These are phyloP conservation scores for Botryotinia narcissicola DNA, from an alignment of 2,329 filamentous ascomycete species.

Conservation along the genomic window DNA sequence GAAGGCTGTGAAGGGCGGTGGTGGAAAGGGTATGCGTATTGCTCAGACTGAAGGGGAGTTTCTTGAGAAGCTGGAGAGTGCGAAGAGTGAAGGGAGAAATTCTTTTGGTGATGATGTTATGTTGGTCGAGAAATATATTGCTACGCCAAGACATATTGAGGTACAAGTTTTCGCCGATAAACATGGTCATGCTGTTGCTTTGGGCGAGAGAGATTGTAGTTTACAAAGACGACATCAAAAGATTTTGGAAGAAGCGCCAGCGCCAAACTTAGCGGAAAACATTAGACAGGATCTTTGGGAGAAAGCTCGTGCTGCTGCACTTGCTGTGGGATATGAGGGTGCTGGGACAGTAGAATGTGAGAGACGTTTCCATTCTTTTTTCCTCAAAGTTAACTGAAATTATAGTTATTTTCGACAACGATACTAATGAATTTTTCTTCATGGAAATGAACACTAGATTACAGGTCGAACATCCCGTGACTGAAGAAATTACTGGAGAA, in stretches of 20 bases:
- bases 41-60: slow-evolving; percentile 69
- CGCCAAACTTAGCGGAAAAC: slow-evolving; percentile 60
- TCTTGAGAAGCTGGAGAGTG: slow-evolving; percentile 64
- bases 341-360: slow-evolving; percentile 87
- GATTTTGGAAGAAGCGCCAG: slow-evolving; percentile 85
- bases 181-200: slow-evolving; percentile 73
- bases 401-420: slow-evolving; percentile 81
- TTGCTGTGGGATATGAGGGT: slow-evolving; percentile 82
- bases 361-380: slow-evolving; percentile 28
- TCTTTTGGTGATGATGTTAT: slow-evolving; percentile 84
- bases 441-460: slow-evolving; percentile 85
- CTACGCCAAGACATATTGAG: slow-evolving; percentile 79
- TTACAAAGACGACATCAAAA: slow-evolving; percentile 87
- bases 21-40: slow-evolving; percentile 82
- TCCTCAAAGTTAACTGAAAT: neutral
- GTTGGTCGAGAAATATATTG: slow-evolving; percentile 80
- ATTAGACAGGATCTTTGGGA: slow-evolving; percentile 63
- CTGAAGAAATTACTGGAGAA: slow-evolving; percentile 71
- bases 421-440: slow-evolving; percentile 76
- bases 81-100: slow-evolving; percentile 70
- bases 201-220: slow-evolving; percentile 86
- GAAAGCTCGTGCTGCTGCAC: slow-evolving; percentile 62
- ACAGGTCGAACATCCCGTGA: slow-evolving; percentile 96
- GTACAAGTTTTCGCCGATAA: slow-evolving; percentile 88
- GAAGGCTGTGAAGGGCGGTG: slow-evolving; percentile 78